These are phyloP conservation scores for Quercus aquifolioides DNA, from an alignment of 306 rosid genomes.

Conservation along the genomic window DNA sequence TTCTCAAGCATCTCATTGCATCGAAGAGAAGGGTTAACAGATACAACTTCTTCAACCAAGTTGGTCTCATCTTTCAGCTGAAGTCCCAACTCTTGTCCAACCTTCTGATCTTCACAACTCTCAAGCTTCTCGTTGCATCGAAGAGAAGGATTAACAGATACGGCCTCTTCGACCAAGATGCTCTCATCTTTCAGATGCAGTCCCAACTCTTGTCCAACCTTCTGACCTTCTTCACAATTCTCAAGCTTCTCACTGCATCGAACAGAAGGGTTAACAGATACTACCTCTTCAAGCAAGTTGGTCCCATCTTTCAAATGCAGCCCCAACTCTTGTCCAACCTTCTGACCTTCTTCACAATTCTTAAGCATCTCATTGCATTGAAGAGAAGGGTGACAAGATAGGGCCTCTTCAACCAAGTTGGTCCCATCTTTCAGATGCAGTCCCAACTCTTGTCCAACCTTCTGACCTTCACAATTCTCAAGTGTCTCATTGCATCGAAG, in stretches of 20 bases:
- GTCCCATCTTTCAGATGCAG: background rate
- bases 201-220: background rate
- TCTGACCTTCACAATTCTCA: background rate
- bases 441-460: background rate
- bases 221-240: slow-evolving; percentile 7
- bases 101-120: background rate
- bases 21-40: slow-evolving; percentile 10
- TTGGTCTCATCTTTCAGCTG: background rate
- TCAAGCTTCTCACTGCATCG: background rate
- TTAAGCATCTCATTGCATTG: slow-evolving; percentile 17
- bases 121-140: background rate
- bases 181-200: too few relatives aligned
- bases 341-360: too few relatives aligned
- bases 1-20: slow-evolving; percentile 19
- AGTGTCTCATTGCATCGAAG: background rate
- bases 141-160: slow-evolving; percentile 11
- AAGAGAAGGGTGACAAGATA: slow-evolving; percentile 2
- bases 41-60: background rate
- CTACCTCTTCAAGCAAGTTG: too few relatives aligned
- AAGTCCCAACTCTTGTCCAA: background rate
- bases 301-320: too few relatives aligned
- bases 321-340: too few relatives aligned
- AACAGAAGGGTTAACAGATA: too few relatives aligned
- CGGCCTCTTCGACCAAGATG: too few relatives aligned
- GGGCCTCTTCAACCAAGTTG: background rate